phyloP scores from a whole-genome alignment of 495 filamentous ascomycete genomes.

The Penicillium malachiteum region DNA sequence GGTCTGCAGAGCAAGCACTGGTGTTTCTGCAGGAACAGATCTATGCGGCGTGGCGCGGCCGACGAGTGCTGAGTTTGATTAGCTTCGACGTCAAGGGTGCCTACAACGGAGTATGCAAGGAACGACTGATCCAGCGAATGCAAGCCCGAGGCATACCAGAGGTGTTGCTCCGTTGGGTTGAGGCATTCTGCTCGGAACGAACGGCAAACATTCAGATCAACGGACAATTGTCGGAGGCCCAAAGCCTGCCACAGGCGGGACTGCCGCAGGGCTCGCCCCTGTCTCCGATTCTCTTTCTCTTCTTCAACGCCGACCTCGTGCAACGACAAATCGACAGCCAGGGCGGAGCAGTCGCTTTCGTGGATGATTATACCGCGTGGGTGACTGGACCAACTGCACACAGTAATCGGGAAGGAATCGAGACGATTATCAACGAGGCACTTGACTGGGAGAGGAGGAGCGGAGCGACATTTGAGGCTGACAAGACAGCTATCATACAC shows the following conservation, averaged over 20 bases:
- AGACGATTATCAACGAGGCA: no score
- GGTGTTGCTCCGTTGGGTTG: constrained; percentile 29
- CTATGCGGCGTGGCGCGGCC: constrained; percentile 19
- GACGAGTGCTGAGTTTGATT: constrained; percentile 28
- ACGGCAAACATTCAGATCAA: no score
- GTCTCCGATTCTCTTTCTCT: constrained; percentile 31
- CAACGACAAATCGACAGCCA: constrained; percentile 20
- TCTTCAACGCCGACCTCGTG: constrained; percentile 33
- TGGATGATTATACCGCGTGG: no score
- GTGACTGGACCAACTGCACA: no score
- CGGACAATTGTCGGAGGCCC: no score
- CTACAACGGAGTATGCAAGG: constrained; percentile 39
- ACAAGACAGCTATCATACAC: constrained; percentile 24
- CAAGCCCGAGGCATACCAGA: constrained; percentile 30
- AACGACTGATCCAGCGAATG: constrained; percentile 32
- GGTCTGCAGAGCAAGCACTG: constrained; percentile 23
- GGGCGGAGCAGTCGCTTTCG: constrained; percentile 18
- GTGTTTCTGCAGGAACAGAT: constrained; percentile 29
- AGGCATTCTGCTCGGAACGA: constrained; percentile 28
- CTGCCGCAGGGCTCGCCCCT: constrained; percentile 33
- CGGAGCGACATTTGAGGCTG: constrained; percentile 27
- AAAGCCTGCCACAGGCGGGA: no score
- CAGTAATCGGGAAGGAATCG: no score
- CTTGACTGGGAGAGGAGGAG: constrained; percentile 25
- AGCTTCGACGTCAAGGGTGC: constrained; percentile 46